These are phyloP conservation scores for Sporothrix euskadiensis DNA, from an alignment of 2,329 filamentous ascomycete genomes.

Conservation along the genomic window DNA sequence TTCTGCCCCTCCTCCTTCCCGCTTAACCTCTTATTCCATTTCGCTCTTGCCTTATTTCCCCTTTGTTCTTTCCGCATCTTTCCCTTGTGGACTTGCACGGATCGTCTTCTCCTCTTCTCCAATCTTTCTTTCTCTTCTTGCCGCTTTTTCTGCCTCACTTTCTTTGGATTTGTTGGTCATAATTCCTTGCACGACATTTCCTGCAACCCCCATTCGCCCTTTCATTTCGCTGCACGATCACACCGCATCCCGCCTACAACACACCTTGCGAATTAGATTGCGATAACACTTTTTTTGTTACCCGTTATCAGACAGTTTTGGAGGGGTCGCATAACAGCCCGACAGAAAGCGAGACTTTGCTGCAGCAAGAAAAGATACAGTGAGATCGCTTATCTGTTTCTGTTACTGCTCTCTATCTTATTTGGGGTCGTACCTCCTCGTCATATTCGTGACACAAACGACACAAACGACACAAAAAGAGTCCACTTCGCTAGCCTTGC, in stretches of 20 bases:
- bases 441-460: not conserved
- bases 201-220: not conserved
- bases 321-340: conserved; percentile 20
- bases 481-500: not conserved
- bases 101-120: conserved; percentile 2
- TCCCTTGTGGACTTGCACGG: not conserved
- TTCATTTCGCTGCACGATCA: conserved; percentile 2
- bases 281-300: conserved; percentile 17
- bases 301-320: not conserved
- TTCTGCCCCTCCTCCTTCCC: conserved; percentile 14
- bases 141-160: not conserved
- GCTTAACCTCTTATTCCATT: conserved; percentile 6
- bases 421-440: conserved; percentile 7
- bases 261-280: conserved; percentile 3
- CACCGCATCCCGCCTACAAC: not conserved
- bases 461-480: too few relatives aligned
- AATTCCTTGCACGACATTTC: not conserved
- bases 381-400: conserved; percentile 1
- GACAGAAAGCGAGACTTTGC: conserved; percentile 17
- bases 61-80: conserved; percentile 15
- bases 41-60: not conserved
- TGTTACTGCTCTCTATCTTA: not conserved
- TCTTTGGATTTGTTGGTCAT: not conserved
- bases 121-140: not conserved
- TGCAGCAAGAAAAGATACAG: not conserved